phyloP scores from a whole-genome alignment of 495 filamentous ascomycete genomes.

The Podospora pseudocomata region DNA sequence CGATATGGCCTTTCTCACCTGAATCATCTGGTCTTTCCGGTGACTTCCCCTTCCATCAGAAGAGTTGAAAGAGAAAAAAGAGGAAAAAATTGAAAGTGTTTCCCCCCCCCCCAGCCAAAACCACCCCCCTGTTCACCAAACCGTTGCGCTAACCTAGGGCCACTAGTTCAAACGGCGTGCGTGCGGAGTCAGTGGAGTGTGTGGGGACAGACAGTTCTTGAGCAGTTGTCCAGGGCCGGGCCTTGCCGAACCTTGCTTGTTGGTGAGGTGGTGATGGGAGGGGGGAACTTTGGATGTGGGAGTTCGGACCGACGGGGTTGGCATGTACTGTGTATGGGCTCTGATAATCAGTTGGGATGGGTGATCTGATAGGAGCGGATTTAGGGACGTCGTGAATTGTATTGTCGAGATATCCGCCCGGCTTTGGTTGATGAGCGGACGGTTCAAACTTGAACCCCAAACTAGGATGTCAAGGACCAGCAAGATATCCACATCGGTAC shows the following conservation, averaged over 20 bases:
- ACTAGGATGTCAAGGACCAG: background rate
- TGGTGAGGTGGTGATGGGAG: background rate
- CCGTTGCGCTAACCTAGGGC: background rate
- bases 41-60: background rate
- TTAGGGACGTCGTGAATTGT: too few relatives aligned
- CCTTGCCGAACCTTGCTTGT: slow-evolving; percentile 4
- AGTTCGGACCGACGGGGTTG: background rate
- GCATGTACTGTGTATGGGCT: background rate
- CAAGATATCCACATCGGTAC: background rate
- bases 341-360: background rate
- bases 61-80: background rate
- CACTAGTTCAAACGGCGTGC: slow-evolving; percentile 4
- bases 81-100: background rate
- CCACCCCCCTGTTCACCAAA: background rate
- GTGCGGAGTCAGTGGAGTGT: background rate
- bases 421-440: background rate
- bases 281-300: background rate
- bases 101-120: too few relatives aligned
- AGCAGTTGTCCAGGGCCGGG: background rate
- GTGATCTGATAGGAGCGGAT: background rate
- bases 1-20: background rate
- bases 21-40: background rate
- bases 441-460: background rate
- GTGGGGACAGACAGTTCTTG: background rate
- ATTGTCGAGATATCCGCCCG: too few relatives aligned